Evolutionary conservation across 1,139 yeast species (phyloP).

Genomic region (Tardiomyces depauwii): DNA sequence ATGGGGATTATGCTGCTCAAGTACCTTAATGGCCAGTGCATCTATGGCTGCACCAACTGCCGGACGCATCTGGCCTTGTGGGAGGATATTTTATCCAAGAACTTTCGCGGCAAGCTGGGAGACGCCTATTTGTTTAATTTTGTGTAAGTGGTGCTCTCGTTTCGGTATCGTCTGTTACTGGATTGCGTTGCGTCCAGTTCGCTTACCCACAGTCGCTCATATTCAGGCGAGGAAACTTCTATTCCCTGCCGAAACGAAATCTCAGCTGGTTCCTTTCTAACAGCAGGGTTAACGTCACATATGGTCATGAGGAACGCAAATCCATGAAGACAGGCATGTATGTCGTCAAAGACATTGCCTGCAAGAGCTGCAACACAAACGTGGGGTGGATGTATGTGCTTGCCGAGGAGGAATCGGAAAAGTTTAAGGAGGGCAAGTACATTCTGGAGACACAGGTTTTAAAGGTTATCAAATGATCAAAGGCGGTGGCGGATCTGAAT

Average conservation of each 20-base stretch:
- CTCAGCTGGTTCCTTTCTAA: too few relatives aligned
- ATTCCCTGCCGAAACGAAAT: too few relatives aligned
- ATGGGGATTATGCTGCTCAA: conserved; percentile 14
- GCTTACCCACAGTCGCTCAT: too few relatives aligned
- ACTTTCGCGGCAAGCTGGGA: conserved; percentile 11
- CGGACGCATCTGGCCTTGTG: conserved; percentile 27
- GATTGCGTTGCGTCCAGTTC: not conserved
- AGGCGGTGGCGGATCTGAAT: too few relatives aligned
- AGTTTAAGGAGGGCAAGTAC: conserved; percentile 68
- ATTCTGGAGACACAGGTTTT: conserved; percentile 45
- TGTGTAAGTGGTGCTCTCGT: not conserved
- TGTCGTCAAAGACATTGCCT: conserved; percentile 48
- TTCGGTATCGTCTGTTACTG: not conserved
- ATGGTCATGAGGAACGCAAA: conserved; percentile 26
- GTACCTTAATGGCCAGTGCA: conserved; percentile 20
- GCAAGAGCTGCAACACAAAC: conserved; percentile 51
- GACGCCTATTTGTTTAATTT: conserved; percentile 8
- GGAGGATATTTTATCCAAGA: conserved; percentile 27
- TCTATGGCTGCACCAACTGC: conserved; percentile 31
- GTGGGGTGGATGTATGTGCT: conserved; percentile 75
- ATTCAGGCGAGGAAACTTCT: too few relatives aligned
- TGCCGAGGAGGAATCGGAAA: conserved; percentile 43
- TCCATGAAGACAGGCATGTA: conserved; percentile 65
- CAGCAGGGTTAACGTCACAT: conserved; percentile 24
- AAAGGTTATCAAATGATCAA: conserved; percentile 3